Evolutionary conservation across 2,329 filamentous ascomycete species (phyloP), one percentile per base, ranked within the genome.

Genomic region (Colletotrichum graminicola): DNA sequence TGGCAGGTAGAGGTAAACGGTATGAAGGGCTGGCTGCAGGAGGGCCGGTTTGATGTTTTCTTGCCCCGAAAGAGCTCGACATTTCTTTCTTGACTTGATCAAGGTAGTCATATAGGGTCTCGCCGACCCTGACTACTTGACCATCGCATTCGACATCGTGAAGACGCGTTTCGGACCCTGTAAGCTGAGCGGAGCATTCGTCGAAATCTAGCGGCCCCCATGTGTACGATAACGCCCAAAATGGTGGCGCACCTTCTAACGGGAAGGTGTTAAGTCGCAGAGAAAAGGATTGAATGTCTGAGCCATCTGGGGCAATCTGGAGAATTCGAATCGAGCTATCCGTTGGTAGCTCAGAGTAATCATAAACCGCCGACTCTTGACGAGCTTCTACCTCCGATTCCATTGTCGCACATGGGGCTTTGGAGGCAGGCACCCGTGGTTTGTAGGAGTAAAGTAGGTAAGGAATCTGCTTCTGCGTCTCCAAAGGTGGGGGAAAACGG

Each of bases 221-320:
- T 5, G 69, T 64, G 39, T 72, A 72, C 1, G 69, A 70, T 5
- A 72, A 29, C 2, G 69, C 69, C 59, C 47, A 64, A 2, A 64
- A 65, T 3, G 59, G 59, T 12, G 59, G 69, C 2, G 45, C 1
- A 21, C 55, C 23, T 16, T 52, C 36, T 11, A 72, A 39, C 1
- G 34, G 21, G 34, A 59, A 41, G 3, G 45, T 47, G 1, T 32
- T 45, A 5, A 70, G 23, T 11, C 45, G 45, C 23, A 69, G 21
- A 5, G 39, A 54, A 32, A 70, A 70, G 1, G 52, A 36, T 10
- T 69, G 36, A 21, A 10, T n/a, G 0, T 23, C 29, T 39, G 36
- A 39, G 1, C 21, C 7, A 21, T 69, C 43, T 7, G 14, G 52
- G 3, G 41, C 1, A 11, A 72, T 64, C 11, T 60, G 54, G 23